Evolutionary conservation across 441 rosid species (phyloP), one percentile per base, ranked within the genome.

Genomic region (Aquilaria agallochum): DNA sequence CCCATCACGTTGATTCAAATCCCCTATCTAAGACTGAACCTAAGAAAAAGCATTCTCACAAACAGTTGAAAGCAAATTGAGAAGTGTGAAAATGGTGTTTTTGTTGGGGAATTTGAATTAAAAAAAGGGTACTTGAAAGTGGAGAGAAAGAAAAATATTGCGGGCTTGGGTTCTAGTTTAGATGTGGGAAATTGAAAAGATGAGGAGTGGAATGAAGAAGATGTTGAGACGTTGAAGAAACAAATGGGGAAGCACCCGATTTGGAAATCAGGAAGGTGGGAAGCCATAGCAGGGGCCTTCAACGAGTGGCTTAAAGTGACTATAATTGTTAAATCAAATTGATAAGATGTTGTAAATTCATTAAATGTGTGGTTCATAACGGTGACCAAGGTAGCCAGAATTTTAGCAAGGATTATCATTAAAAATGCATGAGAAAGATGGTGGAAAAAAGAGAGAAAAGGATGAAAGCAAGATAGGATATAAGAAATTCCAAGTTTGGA

Each of bases 221-320:
- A 94, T 46, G 5, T 81, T 40, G 91, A 78, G 69, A 42, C 87
- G 12, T 56, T 90, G 81, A 94, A 88, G 86, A 94, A 94, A 53
- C 97, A 87, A 53, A 67, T 85, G 80, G 71, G 36, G 62, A 94
- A 88, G 74, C 79, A 94, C 74, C 97, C 96, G 0, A 87, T 82
- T 2, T 97, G 98, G 66, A 89, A 84, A 67, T 85, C 87, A 46
- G 82, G 86, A 64, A 66, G 97, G 65, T 94, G 97, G 98, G 97
- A 94, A 72, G 71, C 72, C 31, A 79, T 94, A 4, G 80, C 98
- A 1, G 82, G 73, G 69, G 86, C 89, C 32, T 94, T 90, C 53
- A 78, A 83, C 15, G 97, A 90, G 68, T 81, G 58, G 63, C 88
- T 82, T 69, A 69, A 65, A 27, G 77, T 80, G 62, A 20, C 27